Base-by-base conservation (phyloP, 163 green algal genomes). In the Coccomyxa subellipsoidea region DNA sequence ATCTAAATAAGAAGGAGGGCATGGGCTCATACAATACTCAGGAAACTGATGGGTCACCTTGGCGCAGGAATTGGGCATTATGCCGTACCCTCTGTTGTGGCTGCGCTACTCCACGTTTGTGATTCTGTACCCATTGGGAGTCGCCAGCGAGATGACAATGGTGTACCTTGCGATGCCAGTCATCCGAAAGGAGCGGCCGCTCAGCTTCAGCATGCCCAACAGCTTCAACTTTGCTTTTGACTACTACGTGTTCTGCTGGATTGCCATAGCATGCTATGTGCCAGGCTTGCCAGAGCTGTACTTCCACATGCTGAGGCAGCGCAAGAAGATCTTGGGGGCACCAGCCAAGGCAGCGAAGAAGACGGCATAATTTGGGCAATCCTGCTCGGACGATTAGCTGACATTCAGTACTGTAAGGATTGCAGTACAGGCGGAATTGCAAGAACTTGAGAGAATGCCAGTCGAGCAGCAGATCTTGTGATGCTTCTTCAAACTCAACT, bases 71-170 rank as follows among this genome's bases (percentile, higher is more conserved):
- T 29, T 82, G 29, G 59, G 71, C 27, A 5, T 38, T 18, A 27
- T 75, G 23, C 80, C 91, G 10, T 95, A 94, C 83, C 53, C 88
- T 7, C 84, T 95, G 36, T 84, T 94, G 38, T 98, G 95, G 95
- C 88, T 97, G 82, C 89, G 95, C 37, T 99, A 98, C 89, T 94
- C 89, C n/a, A 88, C 85, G 12, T 99, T 99, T 90, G 92, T 98
- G 31, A 79, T 94, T n/a, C 90, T 98, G 40, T 99, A 99, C 86
- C 96, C 96, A 0, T 66, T 99, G 36, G 95, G 96, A 6, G 95
- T 98, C 18, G 84, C 84, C 38, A 93, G 82, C 38, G 96, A 99
- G 90, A 88, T 98, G 47, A 89, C 89, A 7, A 95, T 97, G 91
- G 92, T 92, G 21, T 91, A 79, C 54, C 89, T 97, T n/a, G 94